Base-by-base conservation (phyloP, 441 rosid genomes). In the Syzygium syzygioides region DNA sequence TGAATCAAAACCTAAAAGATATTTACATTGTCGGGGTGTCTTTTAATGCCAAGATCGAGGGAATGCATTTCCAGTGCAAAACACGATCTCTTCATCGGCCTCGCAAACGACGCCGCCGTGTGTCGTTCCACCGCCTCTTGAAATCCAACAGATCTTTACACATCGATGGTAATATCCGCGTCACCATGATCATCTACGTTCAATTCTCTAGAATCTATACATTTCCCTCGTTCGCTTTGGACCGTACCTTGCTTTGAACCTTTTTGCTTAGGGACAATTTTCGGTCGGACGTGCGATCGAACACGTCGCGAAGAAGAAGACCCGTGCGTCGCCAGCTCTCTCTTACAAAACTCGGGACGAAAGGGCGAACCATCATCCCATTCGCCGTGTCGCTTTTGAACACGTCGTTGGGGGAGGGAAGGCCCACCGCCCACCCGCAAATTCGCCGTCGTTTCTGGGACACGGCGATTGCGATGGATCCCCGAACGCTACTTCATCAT, bases 101-200 rank as follows among this genome's bases (percentile, higher is more conserved):
- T n/a, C 37, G 71, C 1, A 14, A 14, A 62, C 2, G 14, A 0
- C 37, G 6, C n/a, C 11, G 19, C 0, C 37, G 0, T 0, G 48
- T 6, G 6, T 2, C 48, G 6, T 10, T 68, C 10, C 9, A 34
- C 10, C 4, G 48, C 7, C 48, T 7, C 5, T 68, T 10, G 15
- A 68, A 37, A 34, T 68, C 20, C 79, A 1, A 68, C 10, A 66
- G 2, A 66, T 32, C 3, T 15, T 32, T 3, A 5, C 41, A 18
- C 4, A 14, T 4, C 1, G 19, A 9, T 6, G 5, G 3, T 37
- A 9, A 10, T 1, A 34, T 68, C 2, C 20, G 4, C 13, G 4
- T 6, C 32, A 1, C 4, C 14, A 14, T 14, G 54, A 53, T 53
- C 14, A 28, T 60, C 18, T 13, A 28, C 14, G 3, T 60, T 60